phyloP scores from a whole-genome alignment of 169 alveolate genomes.

The Cryptosporidium ryanae region DNA sequence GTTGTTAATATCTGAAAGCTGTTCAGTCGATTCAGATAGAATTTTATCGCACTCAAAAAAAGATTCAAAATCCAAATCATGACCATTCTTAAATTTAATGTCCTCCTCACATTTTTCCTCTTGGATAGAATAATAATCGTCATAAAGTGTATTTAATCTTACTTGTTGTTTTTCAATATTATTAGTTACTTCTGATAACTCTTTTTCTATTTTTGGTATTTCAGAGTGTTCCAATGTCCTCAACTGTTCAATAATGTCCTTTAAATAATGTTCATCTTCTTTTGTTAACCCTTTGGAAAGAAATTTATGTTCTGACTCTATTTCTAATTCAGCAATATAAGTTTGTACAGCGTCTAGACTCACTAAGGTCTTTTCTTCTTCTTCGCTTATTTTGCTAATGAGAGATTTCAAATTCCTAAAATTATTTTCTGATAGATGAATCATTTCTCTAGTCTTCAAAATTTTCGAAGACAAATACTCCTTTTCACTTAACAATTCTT shows the following conservation, averaged over 20 bases:
- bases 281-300: conserved; percentile 46
- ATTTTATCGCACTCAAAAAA: conserved; percentile 5
- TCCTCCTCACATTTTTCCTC: conserved; percentile 38
- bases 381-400: conserved; percentile 39
- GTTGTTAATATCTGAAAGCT: background rate
- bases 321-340: conserved; percentile 27
- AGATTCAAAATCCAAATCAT: background rate
- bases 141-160: conserved; percentile 25
- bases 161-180: conserved; percentile 29
- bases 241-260: conserved; percentile 12
- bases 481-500: conserved; percentile 10
- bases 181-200: conserved; percentile 4
- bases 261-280: conserved; percentile 19
- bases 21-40: conserved; percentile 10
- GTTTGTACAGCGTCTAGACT: conserved; percentile 28
- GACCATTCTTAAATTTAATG: background rate
- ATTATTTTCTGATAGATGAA: conserved; percentile 49
- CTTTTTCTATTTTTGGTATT: conserved; percentile 46
- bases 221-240: conserved; percentile 15
- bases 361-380: conserved; percentile 34
- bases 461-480: conserved; percentile 24
- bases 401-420: conserved; percentile 35
- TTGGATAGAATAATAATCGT: conserved; percentile 29
- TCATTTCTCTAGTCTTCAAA: conserved; percentile 58
- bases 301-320: background rate